Evolutionary conservation across 768 basidiomycete genomes (phyloP), one percentile per base, ranked within the genome.

Genomic region (Cytidiella melzeri): DNA sequence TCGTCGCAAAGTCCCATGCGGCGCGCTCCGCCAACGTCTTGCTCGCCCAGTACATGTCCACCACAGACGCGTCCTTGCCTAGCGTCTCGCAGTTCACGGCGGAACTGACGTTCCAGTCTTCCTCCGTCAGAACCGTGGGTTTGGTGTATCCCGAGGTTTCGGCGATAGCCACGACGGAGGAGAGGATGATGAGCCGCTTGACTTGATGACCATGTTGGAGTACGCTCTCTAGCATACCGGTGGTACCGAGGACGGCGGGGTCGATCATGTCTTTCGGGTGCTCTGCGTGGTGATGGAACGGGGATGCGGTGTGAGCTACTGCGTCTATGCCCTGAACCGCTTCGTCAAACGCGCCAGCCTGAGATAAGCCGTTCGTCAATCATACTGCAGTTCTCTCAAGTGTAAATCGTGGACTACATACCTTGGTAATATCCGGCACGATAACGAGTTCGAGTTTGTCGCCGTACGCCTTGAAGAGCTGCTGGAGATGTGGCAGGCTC

Each of bases 271-370:
- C 82, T 11, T 64, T 55, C 2, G 69, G 67, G 37, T 79, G 71
- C 15, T 70, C 65, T 1, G 68, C 71, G 1, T 73, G 65, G 21
- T 69, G 51, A 47, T 74, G 67, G 57, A 82, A 73, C 1, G 86
- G 85, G 1, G 84, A 84, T 0, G 84, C 84, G 3, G 72, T 78
- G 57, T 88, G 86, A 34, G 69, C 74, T 41, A 92, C 77, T 0
- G 75, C 88, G 50, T 87, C 80, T 5, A 89, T 79, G 1, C 75
- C 87, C 61, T 81, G 77, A 50, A 90, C 83, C 0, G 81, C 87
- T 43, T 87, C 80, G 60, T 91, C 87, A 53, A 89, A 93, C 1
- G 83, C 84, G 5, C 77, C 78, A 1, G 73, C 74, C 80, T 81
- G 25, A 19, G 2, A 44, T 7, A 47, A 25, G 20, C 15, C 25